A percentile compares a stretch with the other conserved stretches of the same genome.
Evolutionary conservation across 352 stramenopile genomes (phyloP).

Genomic region (Globisporangium radiosum): DNA sequence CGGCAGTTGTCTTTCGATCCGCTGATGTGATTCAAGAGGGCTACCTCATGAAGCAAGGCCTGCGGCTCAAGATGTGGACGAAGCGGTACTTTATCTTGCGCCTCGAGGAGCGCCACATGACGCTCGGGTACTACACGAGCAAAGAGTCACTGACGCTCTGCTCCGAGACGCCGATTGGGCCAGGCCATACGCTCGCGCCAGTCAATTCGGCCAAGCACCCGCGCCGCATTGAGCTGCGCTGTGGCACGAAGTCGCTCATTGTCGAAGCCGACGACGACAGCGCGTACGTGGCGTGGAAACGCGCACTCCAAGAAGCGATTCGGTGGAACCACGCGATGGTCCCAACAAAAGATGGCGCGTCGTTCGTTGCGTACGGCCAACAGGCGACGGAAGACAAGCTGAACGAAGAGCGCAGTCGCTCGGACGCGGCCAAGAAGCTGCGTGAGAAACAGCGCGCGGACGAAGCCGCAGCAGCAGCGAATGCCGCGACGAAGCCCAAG

Average conservation of each 20-base stretch:
- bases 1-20: conserved; percentile 62
- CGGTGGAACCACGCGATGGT: conserved; percentile 87
- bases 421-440: conserved; percentile 68
- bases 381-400: conserved; percentile 65
- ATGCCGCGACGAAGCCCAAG: conserved; percentile 76
- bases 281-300: conserved; percentile 55
- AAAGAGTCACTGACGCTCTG: conserved; percentile 78
- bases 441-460: conserved; percentile 68
- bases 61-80: conserved; percentile 75
- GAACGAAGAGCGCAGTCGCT: conserved; percentile 60
- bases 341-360: conserved; percentile 64
- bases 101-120: conserved; percentile 86
- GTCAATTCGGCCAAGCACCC: conserved; percentile 51
- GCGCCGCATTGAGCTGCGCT: conserved; percentile 58
- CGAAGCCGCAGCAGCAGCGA: conserved; percentile 49
- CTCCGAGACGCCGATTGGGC: conserved; percentile 77
- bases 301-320: conserved; percentile 70
- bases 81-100: conserved; percentile 84
- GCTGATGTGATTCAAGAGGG: conserved; percentile 83
- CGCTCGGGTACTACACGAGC: conserved; percentile 79
- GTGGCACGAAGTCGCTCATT: conserved; percentile 63
- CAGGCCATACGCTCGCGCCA: conserved; percentile 42
- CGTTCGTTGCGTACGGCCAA: conserved; percentile 76
- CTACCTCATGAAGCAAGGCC: conserved; percentile 78
- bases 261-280: conserved; percentile 67